Evolutionary conservation across 2,329 filamentous ascomycete genomes (phyloP), one percentile per base, ranked within the genome.

Genomic region (Claviceps pazoutovae): DNA sequence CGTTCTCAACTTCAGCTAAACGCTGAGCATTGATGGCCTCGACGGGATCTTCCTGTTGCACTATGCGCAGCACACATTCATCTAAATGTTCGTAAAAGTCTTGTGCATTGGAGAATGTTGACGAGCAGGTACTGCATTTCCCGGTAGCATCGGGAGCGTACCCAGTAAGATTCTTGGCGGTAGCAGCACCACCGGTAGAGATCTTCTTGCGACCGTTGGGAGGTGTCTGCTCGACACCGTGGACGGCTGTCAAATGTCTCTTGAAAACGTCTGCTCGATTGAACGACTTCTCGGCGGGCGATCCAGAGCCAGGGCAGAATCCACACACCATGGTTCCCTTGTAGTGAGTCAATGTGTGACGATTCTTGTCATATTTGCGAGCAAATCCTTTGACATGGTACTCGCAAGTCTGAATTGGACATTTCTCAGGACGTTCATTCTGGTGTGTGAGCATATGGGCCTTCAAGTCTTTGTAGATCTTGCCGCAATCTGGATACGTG

Each of bases 11-110:
- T 63, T 82, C 76, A 48, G 81, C 79, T 42, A 87, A 70, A 50
- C 81, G 79, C 61, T 78, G 76, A 2, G 79, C 80, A 62, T 85
- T 85, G 69, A 84, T 79, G 17, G 79, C 79, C 68, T 84, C 82
- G 26, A 79, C 75, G 3, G 82, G 82, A 57, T 86, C 82, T 64
- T 84, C 81, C 65, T 84, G 80, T 65, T 85, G 82, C 26, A 85
- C 82, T 60, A 84, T 84, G 64, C 80, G 79, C 57, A 85, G 71
- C 55, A 85, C 82, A 62, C 82, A 85, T 69, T 85, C 82, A 60
- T 85, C 91, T 64, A 97, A 74, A 76, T 97, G 91, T 76, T 97
- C 93, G 68, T 97, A 97, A 71, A 97, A 97, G 71, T 97, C 91
- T 66, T 97, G 91, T 5, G 90, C 89, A 62, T 88, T 95, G 71